Evolutionary conservation across 805 yeast species (phyloP), one percentile per base, ranked within the genome.

Genomic region (Candida easanensis): DNA sequence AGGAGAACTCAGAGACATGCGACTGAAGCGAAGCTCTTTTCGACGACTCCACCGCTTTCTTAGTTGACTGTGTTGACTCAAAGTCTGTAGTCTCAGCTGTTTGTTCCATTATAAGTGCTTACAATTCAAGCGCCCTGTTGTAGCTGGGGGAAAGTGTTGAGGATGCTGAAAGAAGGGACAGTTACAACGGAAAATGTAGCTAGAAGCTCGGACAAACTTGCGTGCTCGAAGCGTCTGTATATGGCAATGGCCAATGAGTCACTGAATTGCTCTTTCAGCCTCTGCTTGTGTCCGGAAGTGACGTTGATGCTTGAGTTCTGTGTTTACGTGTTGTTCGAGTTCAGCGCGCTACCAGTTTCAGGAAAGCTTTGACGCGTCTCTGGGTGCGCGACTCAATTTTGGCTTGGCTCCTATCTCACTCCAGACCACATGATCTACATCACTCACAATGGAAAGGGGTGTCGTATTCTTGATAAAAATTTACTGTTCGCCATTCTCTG

Each of bases 21-120:
- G 56, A 51, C 17, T 43, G 49, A 16, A 49, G 18, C 1, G 53
- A 47, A 4, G 33, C 42, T 33, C 55, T 40, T 22, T 51, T 51
- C n/a, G 48, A 41, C 13, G 5, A 14, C 1, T 30, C 45, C 2
- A 19, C 22, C 26, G 21, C 30, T 32, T 28, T 28, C 14, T 11
- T 20, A 11, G 17, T 14, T 13, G 19, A 30, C 4, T 18, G 8
- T 4, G 11, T 6, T 8, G 19, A 14, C 33, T 30, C 33, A 18
- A 30, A 11, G 20, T 15, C 8, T 6, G 4, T 7, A 18, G 16
- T 15, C 19, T 30, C 33, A 15, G 33, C 7, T 8, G 33, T 7
- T 30, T 18, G 20, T 19, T 30, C 33, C 33, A 30, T 30, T 6
- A 9, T 30, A 23, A 23, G 26, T 9, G 26, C 8, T 11, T 9